phyloP scores from a whole-genome alignment of 169 alveolate genomes.

The Eimeria tenella region DNA sequence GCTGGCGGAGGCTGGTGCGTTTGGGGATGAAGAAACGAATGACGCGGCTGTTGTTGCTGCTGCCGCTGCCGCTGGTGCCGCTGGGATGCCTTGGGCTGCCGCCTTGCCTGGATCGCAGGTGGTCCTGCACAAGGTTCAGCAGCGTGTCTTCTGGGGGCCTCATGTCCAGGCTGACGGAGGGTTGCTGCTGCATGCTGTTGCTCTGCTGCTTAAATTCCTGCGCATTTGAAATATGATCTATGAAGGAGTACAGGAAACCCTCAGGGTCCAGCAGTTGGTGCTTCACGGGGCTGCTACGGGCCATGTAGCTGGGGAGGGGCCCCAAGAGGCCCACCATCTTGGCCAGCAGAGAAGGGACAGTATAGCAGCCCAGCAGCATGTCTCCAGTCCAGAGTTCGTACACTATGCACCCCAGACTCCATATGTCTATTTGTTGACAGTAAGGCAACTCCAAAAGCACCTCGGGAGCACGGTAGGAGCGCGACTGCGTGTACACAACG shows the following conservation, averaged over 20 bases:
- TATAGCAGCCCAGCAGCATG: constrained; percentile 92
- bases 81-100: constrained; percentile 11
- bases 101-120: constrained; percentile 4
- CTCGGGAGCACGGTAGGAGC: constrained; percentile 99
- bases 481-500: constrained; percentile 96
- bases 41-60: constrained; percentile 45
- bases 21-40: constrained; percentile 79
- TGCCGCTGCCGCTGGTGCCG: constrained; percentile 34
- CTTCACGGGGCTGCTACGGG: constrained; percentile 90
- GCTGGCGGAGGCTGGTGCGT: constrained; percentile 73
- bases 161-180: constrained; percentile 36
- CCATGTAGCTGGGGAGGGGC: constrained; percentile 93
- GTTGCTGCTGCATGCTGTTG: constrained; percentile 13
- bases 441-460: constrained; percentile 98
- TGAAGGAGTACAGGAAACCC: constrained; percentile 88
- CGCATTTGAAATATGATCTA: not conserved
- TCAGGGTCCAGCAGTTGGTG: constrained; percentile 91
- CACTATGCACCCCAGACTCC: constrained; percentile 98
- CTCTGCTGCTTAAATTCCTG: constrained; percentile 49
- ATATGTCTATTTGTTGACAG: constrained; percentile 98
- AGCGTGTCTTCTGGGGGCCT: constrained; percentile 56
- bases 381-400: constrained; percentile 96
- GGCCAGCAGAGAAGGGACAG: constrained; percentile 91
- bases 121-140: constrained; percentile 25
- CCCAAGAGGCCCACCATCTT: constrained; percentile 92